phyloP scores from a whole-genome alignment of 2,329 filamentous ascomycete genomes.

The Elsinoe arachidis region DNA sequence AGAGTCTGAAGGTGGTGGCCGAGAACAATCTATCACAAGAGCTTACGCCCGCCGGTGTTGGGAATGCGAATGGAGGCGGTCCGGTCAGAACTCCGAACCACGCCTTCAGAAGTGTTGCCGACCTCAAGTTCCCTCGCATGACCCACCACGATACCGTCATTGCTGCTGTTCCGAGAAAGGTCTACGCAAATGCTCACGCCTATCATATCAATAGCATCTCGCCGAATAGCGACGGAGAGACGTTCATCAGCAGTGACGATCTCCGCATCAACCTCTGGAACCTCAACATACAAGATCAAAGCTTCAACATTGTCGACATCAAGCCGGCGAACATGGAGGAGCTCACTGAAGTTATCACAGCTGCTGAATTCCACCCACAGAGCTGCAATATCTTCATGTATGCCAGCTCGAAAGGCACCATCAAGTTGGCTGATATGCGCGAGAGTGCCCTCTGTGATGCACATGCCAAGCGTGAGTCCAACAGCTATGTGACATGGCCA shows the following conservation, averaged over 20 bases:
- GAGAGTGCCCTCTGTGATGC: conserved; percentile 93
- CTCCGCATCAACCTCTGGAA: conserved; percentile 98
- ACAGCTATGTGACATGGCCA: neutral
- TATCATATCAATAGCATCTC: conserved; percentile 99
- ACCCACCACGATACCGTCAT: conserved; percentile 98
- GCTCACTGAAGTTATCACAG: conserved; percentile 95
- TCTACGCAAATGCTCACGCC: conserved; percentile 95
- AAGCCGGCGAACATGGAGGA: conserved; percentile 99
- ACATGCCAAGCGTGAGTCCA: conserved; percentile 76
- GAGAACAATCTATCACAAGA: conserved; percentile 98
- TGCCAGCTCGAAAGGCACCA: conserved; percentile 96
- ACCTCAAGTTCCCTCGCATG: conserved; percentile 87
- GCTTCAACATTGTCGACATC: conserved; percentile 99
- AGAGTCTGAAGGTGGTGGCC: conserved; percentile 95
- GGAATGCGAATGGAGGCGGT: conserved; percentile 61
- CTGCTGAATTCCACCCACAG: conserved; percentile 90
- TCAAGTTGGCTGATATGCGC: conserved; percentile 97
- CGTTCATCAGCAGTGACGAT: conserved; percentile 98
- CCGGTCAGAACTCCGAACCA: conserved; percentile 63
- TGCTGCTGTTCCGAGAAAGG: conserved; percentile 87
- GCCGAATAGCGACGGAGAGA: conserved; percentile 99
- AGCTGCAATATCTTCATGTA: conserved; percentile 99
- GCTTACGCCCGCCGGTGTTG: conserved; percentile 64
- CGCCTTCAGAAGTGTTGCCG: conserved; percentile 69
- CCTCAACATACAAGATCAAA: conserved; percentile 97